Percentiles rank a stretch among this genome's conserved stretches.
Evolutionary conservation across 2,329 filamentous ascomycete genomes (phyloP).

Genomic region (Colletotrichum sp.): DNA sequence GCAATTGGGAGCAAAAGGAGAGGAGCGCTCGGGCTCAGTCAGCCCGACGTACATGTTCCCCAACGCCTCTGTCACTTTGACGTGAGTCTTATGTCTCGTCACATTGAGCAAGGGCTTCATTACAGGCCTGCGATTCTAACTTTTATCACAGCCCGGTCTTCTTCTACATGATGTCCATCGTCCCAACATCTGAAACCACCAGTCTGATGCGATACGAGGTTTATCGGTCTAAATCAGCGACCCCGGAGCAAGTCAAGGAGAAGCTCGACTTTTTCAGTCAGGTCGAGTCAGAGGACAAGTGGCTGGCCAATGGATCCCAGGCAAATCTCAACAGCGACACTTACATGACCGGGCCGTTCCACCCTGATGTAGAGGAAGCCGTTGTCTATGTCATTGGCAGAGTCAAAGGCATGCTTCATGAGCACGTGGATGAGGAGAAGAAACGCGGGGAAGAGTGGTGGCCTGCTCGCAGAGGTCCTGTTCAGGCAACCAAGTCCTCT

Average conservation of each 20-base stretch:
- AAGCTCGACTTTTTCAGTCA: slow-evolving; percentile 54
- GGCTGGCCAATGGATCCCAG: slow-evolving; percentile 51
- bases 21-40: slow-evolving; percentile 28
- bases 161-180: not conserved
- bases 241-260: slow-evolving; percentile 43
- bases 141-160: not conserved
- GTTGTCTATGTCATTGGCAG: not conserved
- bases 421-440: not conserved
- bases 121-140: accelerated
- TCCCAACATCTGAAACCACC: slow-evolving; percentile 31
- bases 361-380: not conserved
- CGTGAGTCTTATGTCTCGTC: slow-evolving; percentile 30
- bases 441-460: not conserved
- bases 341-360: not conserved
- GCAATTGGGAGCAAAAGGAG: not conserved
- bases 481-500: not conserved
- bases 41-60: slow-evolving; percentile 45
- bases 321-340: slow-evolving; percentile 45
- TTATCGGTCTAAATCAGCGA: slow-evolving; percentile 53
- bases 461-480: not conserved
- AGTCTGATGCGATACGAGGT: slow-evolving; percentile 54
- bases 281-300: slow-evolving; percentile 56
- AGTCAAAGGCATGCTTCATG: not conserved
- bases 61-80: slow-evolving; percentile 42
- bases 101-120: not conserved